Conservation (phyloP, 352 stramenopile genomes). For the Pythium plurisporium region DNA sequence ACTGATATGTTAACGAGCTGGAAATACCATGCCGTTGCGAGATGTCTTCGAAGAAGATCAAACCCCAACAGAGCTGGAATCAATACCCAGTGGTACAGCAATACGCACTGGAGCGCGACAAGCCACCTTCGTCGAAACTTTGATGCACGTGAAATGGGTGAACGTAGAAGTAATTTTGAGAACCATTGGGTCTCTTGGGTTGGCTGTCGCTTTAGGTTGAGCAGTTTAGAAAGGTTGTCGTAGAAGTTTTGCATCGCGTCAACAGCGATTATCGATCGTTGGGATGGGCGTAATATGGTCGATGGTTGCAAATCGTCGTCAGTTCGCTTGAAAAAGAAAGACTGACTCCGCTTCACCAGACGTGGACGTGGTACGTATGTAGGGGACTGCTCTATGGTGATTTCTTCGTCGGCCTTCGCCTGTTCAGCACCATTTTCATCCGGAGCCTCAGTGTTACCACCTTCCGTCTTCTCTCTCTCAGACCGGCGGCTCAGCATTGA, state of each 20-base stretch:
- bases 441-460: background rate
- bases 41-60: slow-evolving; percentile 22
- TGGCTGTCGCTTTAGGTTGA: slow-evolving; percentile 13
- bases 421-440: background rate
- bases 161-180: slow-evolving; percentile 24
- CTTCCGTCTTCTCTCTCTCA: slow-evolving; percentile 20
- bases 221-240: slow-evolving; percentile 15
- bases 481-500: slow-evolving; percentile 23
- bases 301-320: background rate
- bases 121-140: slow-evolving; percentile 38
- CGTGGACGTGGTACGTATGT: slow-evolving; percentile 15
- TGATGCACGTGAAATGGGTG: slow-evolving; percentile 28
- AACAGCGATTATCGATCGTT: background rate
- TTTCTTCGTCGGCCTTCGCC: slow-evolving; percentile 8
- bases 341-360: slow-evolving; percentile 12
- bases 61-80: slow-evolving; percentile 40
- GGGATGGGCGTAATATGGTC: background rate
- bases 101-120: slow-evolving; percentile 31
- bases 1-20: slow-evolving; percentile 20
- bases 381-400: slow-evolving; percentile 3
- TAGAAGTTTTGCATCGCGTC: slow-evolving; percentile 23
- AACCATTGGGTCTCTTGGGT: background rate
- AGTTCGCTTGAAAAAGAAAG: slow-evolving; percentile 11
- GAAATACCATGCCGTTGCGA: slow-evolving; percentile 5
- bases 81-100: slow-evolving; percentile 36